Percentiles rank a stretch among this genome's conserved stretches.
Evolutionary conservation across 345 rosid species (phyloP).

Genomic region (Brassica incana): DNA sequence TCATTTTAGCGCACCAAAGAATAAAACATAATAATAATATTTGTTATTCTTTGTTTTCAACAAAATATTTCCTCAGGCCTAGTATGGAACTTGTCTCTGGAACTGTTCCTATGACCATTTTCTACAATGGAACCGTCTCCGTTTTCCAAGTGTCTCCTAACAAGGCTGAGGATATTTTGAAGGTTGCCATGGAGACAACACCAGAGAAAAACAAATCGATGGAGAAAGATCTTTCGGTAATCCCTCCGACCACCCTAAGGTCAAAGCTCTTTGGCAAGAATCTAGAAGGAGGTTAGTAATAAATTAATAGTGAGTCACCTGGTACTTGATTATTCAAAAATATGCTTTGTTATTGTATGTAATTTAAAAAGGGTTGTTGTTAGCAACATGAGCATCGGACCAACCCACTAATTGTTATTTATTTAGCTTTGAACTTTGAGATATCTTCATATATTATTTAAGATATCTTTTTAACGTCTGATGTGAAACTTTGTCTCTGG

Average conservation of each 20-base stretch:
- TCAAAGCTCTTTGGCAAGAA: constrained; percentile 48
- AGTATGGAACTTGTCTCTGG: constrained; percentile 36
- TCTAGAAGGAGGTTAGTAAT: constrained; percentile 57
- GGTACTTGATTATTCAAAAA: not conserved
- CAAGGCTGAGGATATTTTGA: constrained; percentile 67
- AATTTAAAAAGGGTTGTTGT: not conserved
- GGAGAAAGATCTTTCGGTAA: constrained; percentile 31
- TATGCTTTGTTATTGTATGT: not conserved
- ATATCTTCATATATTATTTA: too few species aligned
- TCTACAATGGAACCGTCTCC: constrained; percentile 77
- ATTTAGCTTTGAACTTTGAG: not conserved
- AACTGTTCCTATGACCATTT: constrained; percentile 80
- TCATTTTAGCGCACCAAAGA: not conserved
- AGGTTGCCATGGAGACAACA: constrained; percentile 53
- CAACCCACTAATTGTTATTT: not conserved
- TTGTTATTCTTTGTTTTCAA: not conserved
- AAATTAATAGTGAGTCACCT: not conserved
- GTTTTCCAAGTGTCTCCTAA: constrained; percentile 61
- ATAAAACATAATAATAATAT: too few species aligned
- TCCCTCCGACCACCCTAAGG: constrained; percentile 34
- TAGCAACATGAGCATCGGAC: not conserved
- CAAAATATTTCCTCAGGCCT: constrained; percentile 18
- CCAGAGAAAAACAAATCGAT: constrained; percentile 34
- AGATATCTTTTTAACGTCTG: too few species aligned
- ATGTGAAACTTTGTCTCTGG: too few species aligned